These are phyloP conservation scores for Magnaporthales sp. DNA, from an alignment of 2,329 filamentous ascomycete species.

Conservation along the genomic window DNA sequence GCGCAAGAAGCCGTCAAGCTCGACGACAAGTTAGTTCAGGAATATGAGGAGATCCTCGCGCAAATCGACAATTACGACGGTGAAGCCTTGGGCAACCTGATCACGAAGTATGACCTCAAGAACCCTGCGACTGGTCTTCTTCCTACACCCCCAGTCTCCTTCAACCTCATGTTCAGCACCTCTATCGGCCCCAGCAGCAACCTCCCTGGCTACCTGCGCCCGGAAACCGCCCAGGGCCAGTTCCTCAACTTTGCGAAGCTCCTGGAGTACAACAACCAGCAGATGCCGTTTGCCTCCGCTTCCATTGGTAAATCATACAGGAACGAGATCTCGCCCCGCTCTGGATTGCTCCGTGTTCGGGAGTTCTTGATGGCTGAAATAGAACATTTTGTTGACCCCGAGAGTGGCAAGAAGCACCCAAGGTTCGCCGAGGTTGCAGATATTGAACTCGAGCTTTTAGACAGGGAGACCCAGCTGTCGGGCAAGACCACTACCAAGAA, in stretches of 20 bases:
- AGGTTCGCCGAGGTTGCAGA: constrained; percentile 82
- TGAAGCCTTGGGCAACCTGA: constrained; percentile 75
- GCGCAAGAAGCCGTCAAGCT: constrained; percentile 73
- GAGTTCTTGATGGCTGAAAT: constrained; percentile 99
- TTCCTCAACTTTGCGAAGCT: constrained; percentile 93
- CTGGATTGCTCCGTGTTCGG: constrained; percentile 84
- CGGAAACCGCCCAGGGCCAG: constrained; percentile 96
- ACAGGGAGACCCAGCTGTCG: constrained; percentile 75
- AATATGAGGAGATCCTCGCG: constrained; percentile 87
- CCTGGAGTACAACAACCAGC: constrained; percentile 88
- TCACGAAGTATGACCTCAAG: constrained; percentile 83
- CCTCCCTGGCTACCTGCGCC: constrained; percentile 74
- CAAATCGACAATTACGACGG: constrained; percentile 94
- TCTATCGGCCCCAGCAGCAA: constrained; percentile 85
- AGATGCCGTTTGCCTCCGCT: constrained; percentile 95
- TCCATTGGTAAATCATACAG: constrained; percentile 97
- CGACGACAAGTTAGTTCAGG: constrained; percentile 74
- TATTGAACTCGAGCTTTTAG: constrained; percentile 74
- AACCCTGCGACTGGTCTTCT: constrained; percentile 75
- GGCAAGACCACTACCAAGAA: constrained; percentile 71
- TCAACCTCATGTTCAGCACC: constrained; percentile 99
- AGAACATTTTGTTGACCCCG: constrained; percentile 94
- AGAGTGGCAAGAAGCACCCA: constrained; percentile 87
- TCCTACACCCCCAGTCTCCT: constrained; percentile 73
- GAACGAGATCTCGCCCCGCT: constrained; percentile 92